Percentiles rank a stretch among this genome's conserved stretches.
These are phyloP conservation scores for Neurospora crassa DNA, from an alignment of 2,329 filamentous ascomycete species.

Conservation along the genomic window DNA sequence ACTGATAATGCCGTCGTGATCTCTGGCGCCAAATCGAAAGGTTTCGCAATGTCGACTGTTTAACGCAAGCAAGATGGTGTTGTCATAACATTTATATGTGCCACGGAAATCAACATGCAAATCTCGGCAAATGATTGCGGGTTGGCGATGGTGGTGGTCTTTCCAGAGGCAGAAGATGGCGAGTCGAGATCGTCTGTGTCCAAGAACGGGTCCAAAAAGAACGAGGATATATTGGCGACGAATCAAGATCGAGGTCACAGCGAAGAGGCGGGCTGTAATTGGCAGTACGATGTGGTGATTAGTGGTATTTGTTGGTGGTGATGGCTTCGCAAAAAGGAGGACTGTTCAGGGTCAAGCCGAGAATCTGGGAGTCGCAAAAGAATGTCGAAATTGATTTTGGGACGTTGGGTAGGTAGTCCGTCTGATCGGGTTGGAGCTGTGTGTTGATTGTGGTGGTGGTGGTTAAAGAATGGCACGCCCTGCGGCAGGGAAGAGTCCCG, in stretches of 20 bases:
- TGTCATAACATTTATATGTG: constrained; percentile 18
- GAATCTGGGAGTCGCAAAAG: constrained; percentile 23
- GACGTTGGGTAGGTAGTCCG: neutral
- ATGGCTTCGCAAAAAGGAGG: constrained; percentile 4
- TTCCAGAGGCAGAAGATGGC: neutral
- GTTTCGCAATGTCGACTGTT: constrained; percentile 7
- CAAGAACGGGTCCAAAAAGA: neutral
- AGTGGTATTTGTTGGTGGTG: neutral
- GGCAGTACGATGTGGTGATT: neutral
- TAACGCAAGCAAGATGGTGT: constrained; percentile 7
- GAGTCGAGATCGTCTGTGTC: neutral
- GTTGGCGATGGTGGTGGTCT: constrained; percentile 8
- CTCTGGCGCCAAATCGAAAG: neutral
- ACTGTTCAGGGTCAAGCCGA: constrained; percentile 6
- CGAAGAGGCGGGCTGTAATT: neutral
- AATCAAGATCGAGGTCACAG: neutral
- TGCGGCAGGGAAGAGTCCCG: constrained; percentile 37
- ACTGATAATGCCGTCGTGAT: constrained; percentile 5
- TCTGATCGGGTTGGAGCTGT: neutral
- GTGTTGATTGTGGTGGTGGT: neutral
- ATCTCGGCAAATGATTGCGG: neutral
- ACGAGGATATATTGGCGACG: neutral
- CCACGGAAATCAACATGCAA: neutral
- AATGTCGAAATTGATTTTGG: constrained; percentile 26
- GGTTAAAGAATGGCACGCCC: constrained; percentile 46